Evolutionary conservation across 1,284 basidiomycete species (phyloP), one percentile per base, ranked within the genome.

Genomic region (Marasmius fiardii): DNA sequence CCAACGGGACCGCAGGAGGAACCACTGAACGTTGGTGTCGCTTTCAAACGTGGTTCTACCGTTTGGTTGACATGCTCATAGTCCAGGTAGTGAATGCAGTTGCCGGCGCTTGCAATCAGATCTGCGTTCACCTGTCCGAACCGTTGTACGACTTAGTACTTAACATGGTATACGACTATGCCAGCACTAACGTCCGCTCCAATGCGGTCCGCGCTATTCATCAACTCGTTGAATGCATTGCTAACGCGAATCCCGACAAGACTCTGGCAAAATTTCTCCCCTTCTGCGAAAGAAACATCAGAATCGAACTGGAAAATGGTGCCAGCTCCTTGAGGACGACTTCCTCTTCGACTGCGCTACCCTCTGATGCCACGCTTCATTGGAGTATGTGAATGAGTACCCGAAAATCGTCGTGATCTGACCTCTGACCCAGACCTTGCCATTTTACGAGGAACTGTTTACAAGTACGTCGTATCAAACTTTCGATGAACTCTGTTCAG

Each of bases 171-270:
- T 88, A 79, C 65, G 83, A 90, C 64, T 90, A 88, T 63, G 85
- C 85, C 34, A 86, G 86, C 59, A 88, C 83, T 10, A 92, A 88
- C 53, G 86, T 88, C 31, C 85, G 91, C 26, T 81, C 91, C 28
- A 95, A 94, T 66, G 90, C 92, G 18, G 91, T 94, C 21, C 85
- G 91, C 55, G 91, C 89, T 2, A 89, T 95, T 16, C 93, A 94
- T 65, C 87, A 92, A 62, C 77, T 98, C 2, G 87, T 95, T 23
- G 86, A 90, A 67, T 93, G 91, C 67, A 84, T 97, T 35, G 88
- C 93, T 3, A 89, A 92, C 52, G 90, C 89, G 18, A 78, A 93
- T 66, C 83, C 92, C 6, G 73, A 70, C 49, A 93, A 92, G 74
- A 90, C 90, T 0, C 77, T 95, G 50, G 81, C 79, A 20, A 86